These are phyloP conservation scores for Coemansia aciculifera DNA, from an alignment of 192 early-diverging fungal species.

Conservation along the genomic window DNA sequence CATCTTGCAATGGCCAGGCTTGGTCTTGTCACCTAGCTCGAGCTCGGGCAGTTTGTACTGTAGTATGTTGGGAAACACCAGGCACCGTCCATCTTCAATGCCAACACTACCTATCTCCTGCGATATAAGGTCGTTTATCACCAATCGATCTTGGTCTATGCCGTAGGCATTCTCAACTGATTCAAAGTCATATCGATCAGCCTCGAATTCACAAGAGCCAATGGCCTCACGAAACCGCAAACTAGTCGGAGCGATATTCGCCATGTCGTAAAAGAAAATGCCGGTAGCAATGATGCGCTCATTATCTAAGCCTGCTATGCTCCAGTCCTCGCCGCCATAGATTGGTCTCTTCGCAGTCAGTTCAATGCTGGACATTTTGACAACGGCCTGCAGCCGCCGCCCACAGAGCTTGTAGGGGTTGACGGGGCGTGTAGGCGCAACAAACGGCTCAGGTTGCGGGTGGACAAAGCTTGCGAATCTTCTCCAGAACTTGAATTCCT, in stretches of 20 bases:
- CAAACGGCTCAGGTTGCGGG: conserved; percentile 43
- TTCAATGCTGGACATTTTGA: conserved; percentile 63
- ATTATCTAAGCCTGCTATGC: conserved; percentile 62
- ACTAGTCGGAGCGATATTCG: conserved; percentile 57
- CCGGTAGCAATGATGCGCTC: conserved; percentile 66
- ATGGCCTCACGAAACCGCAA: not conserved
- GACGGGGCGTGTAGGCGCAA: conserved; percentile 20
- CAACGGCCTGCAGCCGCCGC: conserved; percentile 34
- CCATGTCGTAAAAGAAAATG: conserved; percentile 61
- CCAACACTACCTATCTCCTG: conserved; percentile 43
- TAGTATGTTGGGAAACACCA: conserved; percentile 63
- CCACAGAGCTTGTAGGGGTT: conserved; percentile 35
- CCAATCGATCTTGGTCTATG: conserved; percentile 15
- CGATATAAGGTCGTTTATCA: not conserved
- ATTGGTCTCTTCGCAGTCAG: conserved; percentile 59
- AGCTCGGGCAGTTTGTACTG: conserved; percentile 64
- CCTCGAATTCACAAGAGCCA: conserved; percentile 46
- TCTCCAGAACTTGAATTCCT: not conserved
- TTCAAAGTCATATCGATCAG: conserved; percentile 25
- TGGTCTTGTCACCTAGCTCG: conserved; percentile 47
- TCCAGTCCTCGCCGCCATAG: conserved; percentile 57
- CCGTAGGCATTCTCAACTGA: conserved; percentile 32
- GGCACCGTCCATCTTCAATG: conserved; percentile 50
- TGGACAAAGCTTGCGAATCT: conserved; percentile 12
- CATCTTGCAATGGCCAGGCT: conserved; percentile 61